Evolutionary conservation across 345 rosid genomes (phyloP).

Genomic region (Carallia pectinifolia): DNA sequence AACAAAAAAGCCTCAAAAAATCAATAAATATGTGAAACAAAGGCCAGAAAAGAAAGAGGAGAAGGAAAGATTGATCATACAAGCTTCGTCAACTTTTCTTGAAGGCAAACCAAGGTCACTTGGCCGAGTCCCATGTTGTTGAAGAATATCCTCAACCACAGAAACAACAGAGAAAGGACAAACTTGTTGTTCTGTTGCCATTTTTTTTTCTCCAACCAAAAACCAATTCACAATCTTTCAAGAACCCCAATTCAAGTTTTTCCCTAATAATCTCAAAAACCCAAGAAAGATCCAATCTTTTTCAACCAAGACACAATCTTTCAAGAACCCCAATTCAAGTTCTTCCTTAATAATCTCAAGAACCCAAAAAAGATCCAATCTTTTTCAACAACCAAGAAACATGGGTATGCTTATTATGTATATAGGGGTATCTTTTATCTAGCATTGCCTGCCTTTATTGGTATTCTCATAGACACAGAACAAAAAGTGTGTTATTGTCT

Average conservation of each 20-base stretch:
- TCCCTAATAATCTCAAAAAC: slow-evolving; percentile 1
- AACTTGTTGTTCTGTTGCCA: slow-evolving; percentile 51
- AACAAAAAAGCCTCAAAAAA: background rate
- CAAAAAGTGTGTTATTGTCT: background rate
- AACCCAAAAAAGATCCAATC: slow-evolving; percentile 7
- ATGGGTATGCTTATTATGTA: background rate
- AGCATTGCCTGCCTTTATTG: background rate
- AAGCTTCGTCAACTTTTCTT: slow-evolving; percentile 62
- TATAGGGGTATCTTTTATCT: background rate
- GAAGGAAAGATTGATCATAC: slow-evolving; percentile 39
- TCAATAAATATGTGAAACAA: background rate
- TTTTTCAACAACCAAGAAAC: slow-evolving; percentile 10
- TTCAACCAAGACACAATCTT: slow-evolving; percentile 3
- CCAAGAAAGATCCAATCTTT: slow-evolving; percentile 6
- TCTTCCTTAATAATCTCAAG: background rate
- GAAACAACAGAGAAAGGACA: slow-evolving; percentile 56
- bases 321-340: background rate
- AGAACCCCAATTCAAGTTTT: background rate
- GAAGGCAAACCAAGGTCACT: slow-evolving; percentile 47
- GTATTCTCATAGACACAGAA: background rate
- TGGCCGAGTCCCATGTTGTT: slow-evolving; percentile 46
- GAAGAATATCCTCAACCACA: slow-evolving; percentile 74
- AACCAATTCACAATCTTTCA: slow-evolving; percentile 1
- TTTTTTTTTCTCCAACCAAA: slow-evolving; percentile 11
- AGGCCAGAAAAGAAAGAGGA: background rate